Conservation (phyloP, 2,329 filamentous ascomycete genomes). For the Colletotrichum orchidophilum region DNA sequence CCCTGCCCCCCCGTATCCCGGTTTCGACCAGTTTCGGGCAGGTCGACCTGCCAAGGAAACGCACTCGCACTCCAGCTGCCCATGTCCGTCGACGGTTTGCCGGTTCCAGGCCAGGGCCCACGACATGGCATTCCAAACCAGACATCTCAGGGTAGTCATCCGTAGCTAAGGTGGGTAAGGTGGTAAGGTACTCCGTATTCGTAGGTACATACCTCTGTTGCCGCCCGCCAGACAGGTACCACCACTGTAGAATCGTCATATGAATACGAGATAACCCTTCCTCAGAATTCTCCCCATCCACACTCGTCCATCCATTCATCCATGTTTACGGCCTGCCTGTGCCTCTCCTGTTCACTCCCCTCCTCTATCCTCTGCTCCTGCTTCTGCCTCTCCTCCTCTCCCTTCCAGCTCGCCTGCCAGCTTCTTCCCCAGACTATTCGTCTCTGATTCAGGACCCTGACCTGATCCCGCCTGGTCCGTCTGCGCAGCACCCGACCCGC, state of each 20-base stretch:
- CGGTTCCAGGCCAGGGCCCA: constrained; percentile 21
- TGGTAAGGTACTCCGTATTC: neutral
- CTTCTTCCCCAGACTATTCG: constrained; percentile 20
- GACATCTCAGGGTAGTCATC: neutral
- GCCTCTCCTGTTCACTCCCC: neutral
- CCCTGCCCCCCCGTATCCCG: constrained; percentile 21
- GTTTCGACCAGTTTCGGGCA: constrained; percentile 31
- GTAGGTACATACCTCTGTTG: constrained; percentile 1
- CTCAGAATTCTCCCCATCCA: neutral
- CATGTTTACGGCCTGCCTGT: neutral
- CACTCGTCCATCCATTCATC: neutral
- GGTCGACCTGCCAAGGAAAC: constrained; percentile 16
- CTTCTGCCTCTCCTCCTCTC: neutral
- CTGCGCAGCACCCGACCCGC: neutral
- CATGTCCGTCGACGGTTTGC: constrained; percentile 10
- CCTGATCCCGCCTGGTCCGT: constrained; percentile 2
- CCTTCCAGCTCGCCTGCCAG: neutral
- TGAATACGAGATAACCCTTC: constrained; percentile 29
- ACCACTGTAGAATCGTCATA: constrained; percentile 25
- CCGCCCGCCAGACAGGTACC: constrained; percentile 5
- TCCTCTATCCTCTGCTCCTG: neutral
- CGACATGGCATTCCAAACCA: constrained; percentile 25
- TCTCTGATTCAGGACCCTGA: neutral
- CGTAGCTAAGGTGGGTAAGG: neutral
- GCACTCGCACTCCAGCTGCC: neutral